Conservation (phyloP, 345 rosid genomes). For the Rhodamnia rubescens region DNA sequence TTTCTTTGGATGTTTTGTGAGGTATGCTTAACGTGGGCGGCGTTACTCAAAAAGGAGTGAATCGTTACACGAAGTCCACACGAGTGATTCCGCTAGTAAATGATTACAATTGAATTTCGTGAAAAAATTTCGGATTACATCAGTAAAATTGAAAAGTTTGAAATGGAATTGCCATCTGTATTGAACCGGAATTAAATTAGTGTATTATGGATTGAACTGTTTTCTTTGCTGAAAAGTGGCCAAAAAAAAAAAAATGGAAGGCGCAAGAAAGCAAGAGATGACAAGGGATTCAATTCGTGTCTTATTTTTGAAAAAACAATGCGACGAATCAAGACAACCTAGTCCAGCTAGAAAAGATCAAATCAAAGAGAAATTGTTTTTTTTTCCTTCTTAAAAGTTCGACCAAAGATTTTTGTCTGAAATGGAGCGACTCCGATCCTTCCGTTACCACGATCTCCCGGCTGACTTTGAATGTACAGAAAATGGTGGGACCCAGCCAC, state of each 20-base stretch:
- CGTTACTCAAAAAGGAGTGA: not conserved
- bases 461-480: not conserved
- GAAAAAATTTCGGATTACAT: rapidly evolving
- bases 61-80: no score
- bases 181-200: not conserved
- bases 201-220: not conserved
- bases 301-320: not conserved
- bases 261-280: not conserved
- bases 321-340: not conserved
- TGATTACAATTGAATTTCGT: rapidly evolving
- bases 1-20: rapidly evolving
- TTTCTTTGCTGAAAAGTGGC: not conserved
- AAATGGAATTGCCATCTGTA: not conserved
- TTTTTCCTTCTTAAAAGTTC: no score
- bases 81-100: rapidly evolving
- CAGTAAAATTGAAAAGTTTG: rapidly evolving
- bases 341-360: not conserved
- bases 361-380: not conserved
- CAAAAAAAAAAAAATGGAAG: no score
- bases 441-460: not conserved
- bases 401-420: not conserved
- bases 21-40: rapidly evolving
- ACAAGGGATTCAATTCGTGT: not conserved
- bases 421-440: not conserved
- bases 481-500: not conserved